Evolutionary conservation across 345 rosid genomes (phyloP).

Genomic region (Syzygium aromaticum): DNA sequence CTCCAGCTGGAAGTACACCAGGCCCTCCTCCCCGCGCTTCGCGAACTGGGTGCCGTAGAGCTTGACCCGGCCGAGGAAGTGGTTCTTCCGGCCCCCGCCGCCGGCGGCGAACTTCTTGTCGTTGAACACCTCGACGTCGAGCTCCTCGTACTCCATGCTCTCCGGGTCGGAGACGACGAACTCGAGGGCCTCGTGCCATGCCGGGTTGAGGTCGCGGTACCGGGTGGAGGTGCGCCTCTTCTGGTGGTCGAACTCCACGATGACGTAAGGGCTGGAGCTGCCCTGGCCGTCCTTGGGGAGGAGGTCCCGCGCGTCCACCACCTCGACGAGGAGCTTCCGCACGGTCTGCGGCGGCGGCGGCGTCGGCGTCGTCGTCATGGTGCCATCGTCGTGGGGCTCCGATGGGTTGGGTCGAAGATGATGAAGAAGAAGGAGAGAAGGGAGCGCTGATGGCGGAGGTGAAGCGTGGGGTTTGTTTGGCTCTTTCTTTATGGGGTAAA

Average conservation of each 20-base stretch:
- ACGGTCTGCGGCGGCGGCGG: constrained; percentile 17
- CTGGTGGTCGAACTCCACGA: constrained; percentile 81
- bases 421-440: neutral
- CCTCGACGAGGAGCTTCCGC: constrained; percentile 64
- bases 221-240: constrained; percentile 58
- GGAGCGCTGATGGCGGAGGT: constrained; percentile 14
- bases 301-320: constrained; percentile 68
- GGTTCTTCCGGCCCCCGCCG: constrained; percentile 65
- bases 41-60: constrained; percentile 76
- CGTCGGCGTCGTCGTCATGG: constrained; percentile 28
- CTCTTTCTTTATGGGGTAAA: neutral
- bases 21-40: constrained; percentile 63
- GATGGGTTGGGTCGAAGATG: neutral
- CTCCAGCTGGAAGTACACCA: constrained; percentile 69
- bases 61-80: constrained; percentile 87
- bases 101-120: constrained; percentile 72
- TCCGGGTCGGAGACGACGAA: constrained; percentile 71
- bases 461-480: neutral
- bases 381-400: neutral
- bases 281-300: constrained; percentile 96
- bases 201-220: constrained; percentile 76
- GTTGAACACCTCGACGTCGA: constrained; percentile 71
- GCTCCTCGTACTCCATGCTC: constrained; percentile 70
- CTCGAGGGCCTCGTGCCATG: constrained; percentile 82
- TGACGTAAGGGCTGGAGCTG: constrained; percentile 83